Evolutionary conservation across 768 basidiomycete genomes (phyloP).

Genomic region (Leccinum subtestaceum): DNA sequence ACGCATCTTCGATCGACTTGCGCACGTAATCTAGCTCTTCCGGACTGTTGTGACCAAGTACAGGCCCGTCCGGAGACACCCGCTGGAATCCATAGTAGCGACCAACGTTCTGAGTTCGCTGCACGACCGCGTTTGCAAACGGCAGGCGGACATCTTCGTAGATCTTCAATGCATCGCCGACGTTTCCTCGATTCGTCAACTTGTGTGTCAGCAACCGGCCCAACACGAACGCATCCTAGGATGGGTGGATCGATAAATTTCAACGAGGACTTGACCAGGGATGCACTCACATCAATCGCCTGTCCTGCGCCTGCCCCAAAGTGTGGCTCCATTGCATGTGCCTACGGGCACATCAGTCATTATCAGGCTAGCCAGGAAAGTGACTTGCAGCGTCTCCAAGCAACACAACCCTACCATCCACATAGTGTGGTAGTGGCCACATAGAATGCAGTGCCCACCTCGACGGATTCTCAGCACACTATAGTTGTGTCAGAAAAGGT

Average conservation of each 20-base stretch:
- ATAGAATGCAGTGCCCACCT: too few relatives aligned
- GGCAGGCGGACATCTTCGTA: conserved; percentile 35
- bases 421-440: too few relatives aligned
- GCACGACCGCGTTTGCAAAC: conserved; percentile 24
- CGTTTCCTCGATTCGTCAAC: conserved; percentile 19
- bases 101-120: conserved; percentile 19
- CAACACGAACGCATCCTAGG: conserved; percentile 32
- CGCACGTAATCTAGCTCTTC: conserved; percentile 12
- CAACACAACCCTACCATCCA: too few relatives aligned
- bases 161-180: conserved; percentile 25
- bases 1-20: conserved; percentile 17
- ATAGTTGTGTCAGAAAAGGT: too few relatives aligned
- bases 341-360: too few relatives aligned
- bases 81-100: conserved; percentile 22
- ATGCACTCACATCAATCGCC: conserved; percentile 32
- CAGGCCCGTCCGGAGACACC: background rate
- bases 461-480: too few relatives aligned
- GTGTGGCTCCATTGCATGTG: too few relatives aligned
- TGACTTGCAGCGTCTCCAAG: too few relatives aligned
- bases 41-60: conserved; percentile 1
- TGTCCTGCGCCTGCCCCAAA: too few relatives aligned
- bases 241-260: background rate
- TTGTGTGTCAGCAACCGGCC: conserved; percentile 28
- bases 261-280: background rate
- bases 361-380: too few relatives aligned